Conservation (phyloP, 2,329 filamentous ascomycete species). For the Shiraia bambusicola region DNA sequence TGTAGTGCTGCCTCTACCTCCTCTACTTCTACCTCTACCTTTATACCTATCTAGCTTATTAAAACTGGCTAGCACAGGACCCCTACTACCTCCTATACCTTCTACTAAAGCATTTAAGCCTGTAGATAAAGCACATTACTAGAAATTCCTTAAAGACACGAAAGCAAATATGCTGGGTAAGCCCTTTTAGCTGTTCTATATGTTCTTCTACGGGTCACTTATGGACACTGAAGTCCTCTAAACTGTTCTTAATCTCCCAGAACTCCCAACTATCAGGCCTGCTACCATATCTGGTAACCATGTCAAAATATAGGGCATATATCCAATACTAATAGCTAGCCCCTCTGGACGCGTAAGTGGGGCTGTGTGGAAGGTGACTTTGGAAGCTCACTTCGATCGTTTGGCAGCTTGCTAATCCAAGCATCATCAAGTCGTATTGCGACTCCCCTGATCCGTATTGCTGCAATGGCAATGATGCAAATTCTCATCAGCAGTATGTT, state of each 20-base stretch:
- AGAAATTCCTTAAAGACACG: slow-evolving; percentile 2
- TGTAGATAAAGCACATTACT: slow-evolving; percentile 6
- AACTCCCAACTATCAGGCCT: slow-evolving; percentile 19
- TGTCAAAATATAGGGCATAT: slow-evolving; percentile 39
- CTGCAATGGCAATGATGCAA: slow-evolving; percentile 63
- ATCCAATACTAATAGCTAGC: slow-evolving; percentile 26
- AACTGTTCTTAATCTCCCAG: slow-evolving; percentile 26
- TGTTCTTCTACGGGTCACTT: slow-evolving; percentile 40
- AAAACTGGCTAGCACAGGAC: slow-evolving; percentile 1
- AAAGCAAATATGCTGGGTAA: slow-evolving; percentile 5
- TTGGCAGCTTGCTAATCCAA: slow-evolving; percentile 45
- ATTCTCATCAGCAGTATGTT: slow-evolving; percentile 64
- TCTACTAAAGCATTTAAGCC: too few species aligned
- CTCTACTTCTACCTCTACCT: slow-evolving; percentile 1
- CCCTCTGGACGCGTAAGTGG: slow-evolving; percentile 11
- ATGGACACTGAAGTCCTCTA: slow-evolving; percentile 36
- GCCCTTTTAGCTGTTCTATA: slow-evolving; percentile 25
- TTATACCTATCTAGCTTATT: slow-evolving; percentile 1
- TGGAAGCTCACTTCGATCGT: slow-evolving; percentile 15
- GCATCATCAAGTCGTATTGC: slow-evolving; percentile 66
- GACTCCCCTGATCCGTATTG: slow-evolving; percentile 66
- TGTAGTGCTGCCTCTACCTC: not conserved
- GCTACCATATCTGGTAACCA: slow-evolving; percentile 27
- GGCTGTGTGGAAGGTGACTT: slow-evolving; percentile 14
- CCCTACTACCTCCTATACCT: slow-evolving; percentile 2